A percentile compares a stretch with the other conserved stretches of the same genome.
Conservation (phyloP, 805 yeast genomes). For the Sugiyamaella mastotermitis region DNA sequence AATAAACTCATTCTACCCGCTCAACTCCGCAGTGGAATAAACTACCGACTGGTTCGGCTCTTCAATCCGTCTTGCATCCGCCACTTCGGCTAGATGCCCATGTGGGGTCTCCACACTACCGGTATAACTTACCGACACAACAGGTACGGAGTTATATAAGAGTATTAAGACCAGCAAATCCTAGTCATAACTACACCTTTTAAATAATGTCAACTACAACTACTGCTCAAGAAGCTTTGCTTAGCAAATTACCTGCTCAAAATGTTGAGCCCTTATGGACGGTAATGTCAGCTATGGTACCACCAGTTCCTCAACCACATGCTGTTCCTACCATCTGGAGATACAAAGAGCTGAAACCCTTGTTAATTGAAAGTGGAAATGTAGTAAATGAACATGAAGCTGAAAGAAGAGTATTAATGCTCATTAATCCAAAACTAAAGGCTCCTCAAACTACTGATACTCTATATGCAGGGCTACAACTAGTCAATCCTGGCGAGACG, state of each 20-base stretch:
- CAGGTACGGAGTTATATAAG: too few relatives aligned
- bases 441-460: constrained; percentile 12
- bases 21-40: background rate
- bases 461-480: constrained; percentile 10
- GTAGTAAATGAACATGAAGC: constrained; percentile 9
- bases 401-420: constrained; percentile 11
- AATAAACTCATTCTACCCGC: background rate
- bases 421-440: constrained; percentile 5
- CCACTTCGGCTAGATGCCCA: too few relatives aligned
- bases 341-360: constrained; percentile 7
- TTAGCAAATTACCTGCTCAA: constrained; percentile 3
- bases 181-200: too few relatives aligned
- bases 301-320: constrained; percentile 7
- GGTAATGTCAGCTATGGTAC: constrained; percentile 11
- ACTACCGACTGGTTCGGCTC: background rate
- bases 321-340: constrained; percentile 9
- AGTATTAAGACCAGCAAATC: too few relatives aligned
- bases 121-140: too few relatives aligned
- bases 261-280: constrained; percentile 11
- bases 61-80: too few relatives aligned
- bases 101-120: too few relatives aligned
- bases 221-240: background rate
- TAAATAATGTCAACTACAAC: background rate
- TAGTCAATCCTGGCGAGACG: constrained; percentile 10
- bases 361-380: constrained; percentile 4